Conservation (phyloP, 257 asterid genomes). For the Cinchona pubescens region DNA sequence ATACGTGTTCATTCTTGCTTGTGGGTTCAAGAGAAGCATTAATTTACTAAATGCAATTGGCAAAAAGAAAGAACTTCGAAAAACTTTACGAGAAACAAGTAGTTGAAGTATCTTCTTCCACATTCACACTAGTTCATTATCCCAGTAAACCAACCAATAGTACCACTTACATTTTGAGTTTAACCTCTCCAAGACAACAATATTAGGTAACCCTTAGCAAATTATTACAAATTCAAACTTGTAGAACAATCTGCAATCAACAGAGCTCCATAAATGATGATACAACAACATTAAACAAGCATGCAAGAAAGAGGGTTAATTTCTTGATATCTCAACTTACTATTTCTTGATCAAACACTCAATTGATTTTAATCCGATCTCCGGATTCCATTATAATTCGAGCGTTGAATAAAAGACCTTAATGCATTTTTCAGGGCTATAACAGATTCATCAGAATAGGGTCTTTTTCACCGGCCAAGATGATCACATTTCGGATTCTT, state of each 20-base stretch:
- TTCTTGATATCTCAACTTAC: constrained; percentile 2
- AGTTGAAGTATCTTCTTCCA: neutral
- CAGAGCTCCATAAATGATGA: neutral
- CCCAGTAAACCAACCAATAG: neutral
- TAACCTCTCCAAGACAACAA: no score
- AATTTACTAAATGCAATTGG: no score
- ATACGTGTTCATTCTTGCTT: no score
- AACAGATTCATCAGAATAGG: constrained; percentile 38
- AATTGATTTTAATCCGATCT: constrained; percentile 44
- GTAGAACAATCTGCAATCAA: neutral
- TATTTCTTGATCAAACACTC: constrained; percentile 35
- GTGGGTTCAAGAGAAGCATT: no score
- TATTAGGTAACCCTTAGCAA: no score
- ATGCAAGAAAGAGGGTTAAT: neutral
- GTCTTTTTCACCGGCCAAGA: constrained; percentile 45
- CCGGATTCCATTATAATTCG: constrained; percentile 31
- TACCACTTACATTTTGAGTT: constrained; percentile 5
- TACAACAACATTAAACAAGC: neutral
- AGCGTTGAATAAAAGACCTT: constrained; percentile 36
- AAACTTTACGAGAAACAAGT: neutral
- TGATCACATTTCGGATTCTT: constrained; percentile 46
- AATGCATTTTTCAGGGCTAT: constrained; percentile 43
- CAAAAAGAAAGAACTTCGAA: neutral
- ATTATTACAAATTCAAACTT: constrained; percentile 17
- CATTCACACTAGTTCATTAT: neutral